A percentile compares a stretch with the other conserved stretches of the same genome.
phyloP scores from a whole-genome alignment of 2,329 filamentous ascomycete genomes.

The Pseudogymnoascus sp. region DNA sequence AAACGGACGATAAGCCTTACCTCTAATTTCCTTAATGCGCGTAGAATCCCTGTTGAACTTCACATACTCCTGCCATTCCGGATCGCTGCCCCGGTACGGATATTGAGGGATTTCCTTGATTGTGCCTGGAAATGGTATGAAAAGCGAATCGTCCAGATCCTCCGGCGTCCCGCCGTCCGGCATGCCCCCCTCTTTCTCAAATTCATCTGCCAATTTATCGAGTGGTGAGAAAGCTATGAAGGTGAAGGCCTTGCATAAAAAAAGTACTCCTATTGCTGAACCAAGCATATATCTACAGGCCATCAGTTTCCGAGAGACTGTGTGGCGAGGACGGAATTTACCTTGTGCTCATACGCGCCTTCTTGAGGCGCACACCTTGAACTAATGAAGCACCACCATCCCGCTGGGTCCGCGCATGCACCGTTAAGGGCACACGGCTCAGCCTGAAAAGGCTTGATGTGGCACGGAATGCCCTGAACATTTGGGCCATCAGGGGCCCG shows the following conservation, averaged over 20 bases:
- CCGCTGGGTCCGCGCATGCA: not conserved
- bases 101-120: constrained; percentile 39
- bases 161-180: constrained; percentile 37
- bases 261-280: constrained; percentile 28
- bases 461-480: constrained; percentile 8
- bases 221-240: constrained; percentile 40
- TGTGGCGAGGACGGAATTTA: not conserved
- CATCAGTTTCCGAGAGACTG: not conserved
- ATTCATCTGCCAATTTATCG: constrained; percentile 30
- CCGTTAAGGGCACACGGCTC: not conserved
- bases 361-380: constrained; percentile 6
- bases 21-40: constrained; percentile 30
- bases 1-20: constrained; percentile 9
- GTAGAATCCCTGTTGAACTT: constrained; percentile 47
- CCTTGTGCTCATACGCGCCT: not conserved
- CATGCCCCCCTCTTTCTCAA: constrained; percentile 28
- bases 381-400: not conserved
- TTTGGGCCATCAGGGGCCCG: constrained; percentile 5
- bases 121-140: constrained; percentile 56
- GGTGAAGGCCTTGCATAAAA: constrained; percentile 36
- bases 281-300: constrained; percentile 22
- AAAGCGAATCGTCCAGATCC: constrained; percentile 37
- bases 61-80: constrained; percentile 55
- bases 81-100: constrained; percentile 48
- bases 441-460: not conserved